Percentiles rank a stretch among this genome's conserved stretches.
Evolutionary conservation across 805 yeast genomes (phyloP).

Genomic region (Deakozyma indianensis): DNA sequence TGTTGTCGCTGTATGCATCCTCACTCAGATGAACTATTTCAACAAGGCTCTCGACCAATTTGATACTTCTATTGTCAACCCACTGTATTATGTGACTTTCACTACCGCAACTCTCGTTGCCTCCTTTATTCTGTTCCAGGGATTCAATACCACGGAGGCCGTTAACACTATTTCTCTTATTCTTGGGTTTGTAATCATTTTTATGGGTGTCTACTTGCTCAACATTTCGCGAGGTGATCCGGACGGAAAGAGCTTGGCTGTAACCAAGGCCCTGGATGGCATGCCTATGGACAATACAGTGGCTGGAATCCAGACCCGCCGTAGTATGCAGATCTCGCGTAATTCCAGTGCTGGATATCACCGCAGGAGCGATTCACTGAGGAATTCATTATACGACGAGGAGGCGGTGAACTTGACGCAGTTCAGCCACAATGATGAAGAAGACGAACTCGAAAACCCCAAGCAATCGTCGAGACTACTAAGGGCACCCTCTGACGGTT

Average conservation of each 20-base stretch:
- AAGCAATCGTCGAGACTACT: slow-evolving; percentile 6
- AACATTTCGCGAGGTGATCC: slow-evolving; percentile 51
- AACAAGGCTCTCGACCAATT: slow-evolving; percentile 88
- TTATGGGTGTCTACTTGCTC: slow-evolving; percentile 72
- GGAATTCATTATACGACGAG: slow-evolving; percentile 7
- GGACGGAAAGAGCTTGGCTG: slow-evolving; percentile 17
- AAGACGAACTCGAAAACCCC: slow-evolving; percentile 14
- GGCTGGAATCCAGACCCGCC: slow-evolving; percentile 61
- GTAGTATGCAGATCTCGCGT: slow-evolving; percentile 57
- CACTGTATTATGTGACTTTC: slow-evolving; percentile 79
- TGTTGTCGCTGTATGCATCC: slow-evolving; percentile 67
- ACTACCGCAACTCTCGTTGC: slow-evolving; percentile 80
- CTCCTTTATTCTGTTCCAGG: slow-evolving; percentile 71
- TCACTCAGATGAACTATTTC: slow-evolving; percentile 88
- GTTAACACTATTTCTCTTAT: slow-evolving; percentile 69
- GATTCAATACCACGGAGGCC: slow-evolving; percentile 71
- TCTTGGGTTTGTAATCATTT: slow-evolving; percentile 76
- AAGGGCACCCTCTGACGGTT: slow-evolving; percentile 22
- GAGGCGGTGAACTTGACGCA: slow-evolving; percentile 9
- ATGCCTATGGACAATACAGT: slow-evolving; percentile 78
- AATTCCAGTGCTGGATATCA: slow-evolving; percentile 11
- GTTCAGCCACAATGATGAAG: slow-evolving; percentile 16
- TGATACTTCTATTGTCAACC: slow-evolving; percentile 85
- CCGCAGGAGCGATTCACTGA: slow-evolving; percentile 16
- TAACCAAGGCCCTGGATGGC: slow-evolving; percentile 46